A percentile compares a stretch with the other conserved stretches of the same genome.
phyloP scores from a whole-genome alignment of 306 rosid species.

The Quercus mongolica region DNA sequence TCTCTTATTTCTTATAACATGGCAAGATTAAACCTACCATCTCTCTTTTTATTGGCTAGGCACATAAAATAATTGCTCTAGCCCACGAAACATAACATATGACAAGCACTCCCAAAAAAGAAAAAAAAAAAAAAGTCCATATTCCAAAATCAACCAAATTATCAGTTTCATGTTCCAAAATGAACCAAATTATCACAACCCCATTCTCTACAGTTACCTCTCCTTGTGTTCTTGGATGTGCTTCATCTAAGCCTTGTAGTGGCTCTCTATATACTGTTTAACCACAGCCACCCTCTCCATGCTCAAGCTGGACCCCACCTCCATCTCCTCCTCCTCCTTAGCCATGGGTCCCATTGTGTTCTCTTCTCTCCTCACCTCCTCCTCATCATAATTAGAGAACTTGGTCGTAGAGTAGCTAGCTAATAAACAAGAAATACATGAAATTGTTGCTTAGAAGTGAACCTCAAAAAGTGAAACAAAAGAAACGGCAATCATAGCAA shows the following conservation, averaged over 20 bases:
- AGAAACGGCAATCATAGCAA: too few species aligned
- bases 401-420: too few species aligned
- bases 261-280: constrained; percentile 79
- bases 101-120: neutral
- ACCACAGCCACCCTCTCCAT: constrained; percentile 88
- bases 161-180: neutral
- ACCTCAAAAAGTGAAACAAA: too few species aligned
- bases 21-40: neutral
- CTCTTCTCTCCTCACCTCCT: constrained; percentile 19
- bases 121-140: neutral
- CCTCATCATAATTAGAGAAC: neutral
- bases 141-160: neutral
- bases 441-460: too few species aligned
- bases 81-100: neutral
- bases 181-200: too few species aligned
- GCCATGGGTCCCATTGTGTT: constrained; percentile 22
- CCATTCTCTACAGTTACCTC: constrained; percentile 34
- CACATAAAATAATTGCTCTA: neutral
- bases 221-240: constrained; percentile 72
- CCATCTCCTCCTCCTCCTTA: constrained; percentile 20
- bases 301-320: constrained; percentile 68
- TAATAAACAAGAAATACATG: too few species aligned
- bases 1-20: neutral
- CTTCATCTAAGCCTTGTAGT: constrained; percentile 75
- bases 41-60: neutral